phyloP scores from a whole-genome alignment of 768 basidiomycete genomes.

The Pleurotus tuoliensis region DNA sequence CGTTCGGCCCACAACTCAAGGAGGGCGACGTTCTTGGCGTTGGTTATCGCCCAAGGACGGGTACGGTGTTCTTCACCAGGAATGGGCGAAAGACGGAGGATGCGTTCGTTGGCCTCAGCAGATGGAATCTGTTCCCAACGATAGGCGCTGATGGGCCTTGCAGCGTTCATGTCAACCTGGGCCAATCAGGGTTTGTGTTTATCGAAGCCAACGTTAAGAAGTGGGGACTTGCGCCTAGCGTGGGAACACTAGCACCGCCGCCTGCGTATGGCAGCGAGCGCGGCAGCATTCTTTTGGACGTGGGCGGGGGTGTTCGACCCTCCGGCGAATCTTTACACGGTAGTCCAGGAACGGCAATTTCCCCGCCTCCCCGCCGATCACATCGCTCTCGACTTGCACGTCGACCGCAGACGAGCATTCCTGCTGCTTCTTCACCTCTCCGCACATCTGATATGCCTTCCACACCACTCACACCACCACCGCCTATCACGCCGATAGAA shows the following conservation, averaged over 20 bases:
- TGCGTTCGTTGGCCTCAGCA: conserved; percentile 85
- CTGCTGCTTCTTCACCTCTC: conserved; percentile 62
- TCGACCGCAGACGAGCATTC: conserved; percentile 43
- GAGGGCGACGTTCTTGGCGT: conserved; percentile 96
- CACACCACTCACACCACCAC: conserved; percentile 45
- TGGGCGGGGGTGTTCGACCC: conserved; percentile 58
- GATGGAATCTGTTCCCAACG: conserved; percentile 94
- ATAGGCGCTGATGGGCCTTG: conserved; percentile 96
- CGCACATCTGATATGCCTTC: conserved; percentile 45
- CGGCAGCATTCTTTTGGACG: conserved; percentile 92
- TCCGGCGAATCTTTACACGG: conserved; percentile 22
- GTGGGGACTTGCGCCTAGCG: conserved; percentile 97
- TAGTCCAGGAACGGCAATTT: conserved; percentile 37
- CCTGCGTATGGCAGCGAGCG: conserved; percentile 97
- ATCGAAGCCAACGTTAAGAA: conserved; percentile 99
- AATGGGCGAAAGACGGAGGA: conserved; percentile 98
- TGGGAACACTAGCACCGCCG: conserved; percentile 94
- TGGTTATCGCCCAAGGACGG: conserved; percentile 93
- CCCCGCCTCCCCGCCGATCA: conserved; percentile 49
- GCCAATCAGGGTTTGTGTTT: conserved; percentile 97
- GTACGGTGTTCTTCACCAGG: conserved; percentile 98
- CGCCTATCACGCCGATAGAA: conserved; percentile 77
- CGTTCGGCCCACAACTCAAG: conserved; percentile 81
- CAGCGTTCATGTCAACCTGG: conserved; percentile 95
- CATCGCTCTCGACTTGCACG: conserved; percentile 46